Evolutionary conservation across 441 rosid species (phyloP).

Genomic region (Theobroma grandiflorum): DNA sequence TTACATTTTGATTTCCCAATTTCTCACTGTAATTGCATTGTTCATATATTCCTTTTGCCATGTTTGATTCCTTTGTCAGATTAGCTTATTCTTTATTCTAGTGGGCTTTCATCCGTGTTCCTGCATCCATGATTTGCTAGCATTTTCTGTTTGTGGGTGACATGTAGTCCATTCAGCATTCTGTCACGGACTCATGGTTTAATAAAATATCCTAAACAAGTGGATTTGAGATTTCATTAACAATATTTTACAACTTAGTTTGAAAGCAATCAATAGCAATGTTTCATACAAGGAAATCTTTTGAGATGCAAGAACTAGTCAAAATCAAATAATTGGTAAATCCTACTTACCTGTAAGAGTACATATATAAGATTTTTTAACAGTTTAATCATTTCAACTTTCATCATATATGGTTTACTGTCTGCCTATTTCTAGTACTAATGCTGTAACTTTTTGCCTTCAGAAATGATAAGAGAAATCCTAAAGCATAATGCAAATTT

Average conservation of each 20-base stretch:
- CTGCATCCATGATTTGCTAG: constrained; percentile 10
- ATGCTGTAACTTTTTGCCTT: neutral
- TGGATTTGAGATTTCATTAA: constrained; percentile 20
- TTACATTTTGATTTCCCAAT: neutral
- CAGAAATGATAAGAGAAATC: neutral
- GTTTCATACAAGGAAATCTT: neutral
- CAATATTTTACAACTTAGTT: neutral
- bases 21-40: constrained; percentile 6
- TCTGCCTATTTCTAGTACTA: neutral
- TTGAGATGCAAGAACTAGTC: neutral
- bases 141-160: constrained; percentile 19
- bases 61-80: constrained; percentile 34
- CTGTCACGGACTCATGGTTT: constrained; percentile 18
- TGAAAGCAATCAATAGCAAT: neutral
- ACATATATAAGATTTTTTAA: neutral
- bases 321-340: neutral
- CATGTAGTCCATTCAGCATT: constrained; percentile 23
- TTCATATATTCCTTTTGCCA: constrained; percentile 16
- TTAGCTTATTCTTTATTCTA: constrained; percentile 19
- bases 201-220: constrained; percentile 15
- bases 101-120: constrained; percentile 24
- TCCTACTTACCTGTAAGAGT: neutral
- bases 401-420: constrained; percentile 9
- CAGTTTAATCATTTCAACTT: neutral
- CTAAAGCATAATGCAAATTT: neutral